Percentiles rank a stretch among this genome's conserved stretches.
phyloP scores from a whole-genome alignment of 768 basidiomycete genomes.

The Albatrellus ellisii region DNA sequence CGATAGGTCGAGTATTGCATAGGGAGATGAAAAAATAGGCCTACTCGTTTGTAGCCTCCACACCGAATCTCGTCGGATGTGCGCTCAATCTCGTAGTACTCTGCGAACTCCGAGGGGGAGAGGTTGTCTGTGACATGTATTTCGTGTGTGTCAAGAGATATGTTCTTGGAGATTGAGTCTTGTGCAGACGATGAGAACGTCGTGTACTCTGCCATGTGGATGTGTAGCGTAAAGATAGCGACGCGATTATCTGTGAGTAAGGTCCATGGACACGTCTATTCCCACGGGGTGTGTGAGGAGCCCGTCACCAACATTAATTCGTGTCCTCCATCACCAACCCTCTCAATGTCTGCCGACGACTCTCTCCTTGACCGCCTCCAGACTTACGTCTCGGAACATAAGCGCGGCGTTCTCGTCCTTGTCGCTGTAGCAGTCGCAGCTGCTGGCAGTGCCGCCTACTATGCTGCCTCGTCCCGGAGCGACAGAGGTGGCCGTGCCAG shows the following conservation, averaged over 20 bases:
- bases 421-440: slow-evolving; percentile 61
- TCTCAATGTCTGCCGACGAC: slow-evolving; percentile 20
- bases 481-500: slow-evolving; percentile 14
- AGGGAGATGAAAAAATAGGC: slow-evolving; percentile 12
- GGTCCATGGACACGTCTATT: not conserved
- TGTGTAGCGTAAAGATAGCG: not conserved
- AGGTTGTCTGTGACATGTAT: slow-evolving; percentile 18
- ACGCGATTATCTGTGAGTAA: slow-evolving; percentile 6
- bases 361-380: slow-evolving; percentile 50
- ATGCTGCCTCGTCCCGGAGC: slow-evolving; percentile 43
- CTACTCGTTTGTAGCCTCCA: slow-evolving; percentile 59
- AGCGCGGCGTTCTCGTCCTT: slow-evolving; percentile 58
- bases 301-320: not conserved
- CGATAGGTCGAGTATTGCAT: not conserved
- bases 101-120: slow-evolving; percentile 32
- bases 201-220: slow-evolving; percentile 14
- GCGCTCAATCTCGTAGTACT: slow-evolving; percentile 64
- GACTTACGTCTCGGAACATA: slow-evolving; percentile 64
- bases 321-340: not conserved
- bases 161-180: slow-evolving; percentile 45
- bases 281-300: too few relatives aligned
- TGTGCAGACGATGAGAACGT: slow-evolving; percentile 46
- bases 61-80: slow-evolving; percentile 47
- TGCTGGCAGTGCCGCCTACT: slow-evolving; percentile 66
- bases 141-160: slow-evolving; percentile 32